Base-by-base conservation (phyloP, 345 rosid species). In the Populus pruinosa region DNA sequence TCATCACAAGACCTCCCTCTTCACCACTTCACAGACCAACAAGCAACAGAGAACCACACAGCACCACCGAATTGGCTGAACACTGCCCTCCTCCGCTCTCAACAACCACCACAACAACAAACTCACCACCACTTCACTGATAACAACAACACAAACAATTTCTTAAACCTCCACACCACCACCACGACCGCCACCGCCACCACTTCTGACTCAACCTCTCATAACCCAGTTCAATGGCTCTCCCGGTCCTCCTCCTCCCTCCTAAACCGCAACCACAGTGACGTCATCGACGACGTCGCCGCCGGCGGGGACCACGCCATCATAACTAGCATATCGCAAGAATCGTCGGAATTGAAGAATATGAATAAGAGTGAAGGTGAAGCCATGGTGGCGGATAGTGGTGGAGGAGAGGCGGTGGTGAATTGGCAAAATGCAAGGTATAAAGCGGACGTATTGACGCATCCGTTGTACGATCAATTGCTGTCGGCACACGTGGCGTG, bases 401-500 rank as follows among this genome's bases (percentile, higher is more conserved):
- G 80, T 1, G 83, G 75, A 64, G 92, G 76, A 12, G 91, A 81
- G 29, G 91, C 92, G 20, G 87, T 85, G 0, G 77, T 88, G 84
- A 91, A 86, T 82, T 93, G 99, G 99, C 93, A 91, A 77, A 91
- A 87, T 83, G 99, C 97, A 74, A 88, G 93, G 80, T 69, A 73
- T 84, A 96, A 96, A 84, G 93, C 94, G 78, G 97, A 94, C 83
- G 90, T 96, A 78, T 86, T 96, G 77, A 72, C 91, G 18, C 99
- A 96, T 73, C 98, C 98, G 8, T 81, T 92, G 75, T 96, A 94
- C 78, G 98, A 92, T 74, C 98, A 96, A 90, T 87, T 96, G 68
- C 80, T 96, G 84, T 88, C 95, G 67, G 96, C 98, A 20, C 98
- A 93, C 84, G 98, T 92, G 36, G 91, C 99, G 5, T 93, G 97